Evolutionary conservation across 2,329 filamentous ascomycete genomes (phyloP).

Genomic region (Alternaria gaisen): DNA sequence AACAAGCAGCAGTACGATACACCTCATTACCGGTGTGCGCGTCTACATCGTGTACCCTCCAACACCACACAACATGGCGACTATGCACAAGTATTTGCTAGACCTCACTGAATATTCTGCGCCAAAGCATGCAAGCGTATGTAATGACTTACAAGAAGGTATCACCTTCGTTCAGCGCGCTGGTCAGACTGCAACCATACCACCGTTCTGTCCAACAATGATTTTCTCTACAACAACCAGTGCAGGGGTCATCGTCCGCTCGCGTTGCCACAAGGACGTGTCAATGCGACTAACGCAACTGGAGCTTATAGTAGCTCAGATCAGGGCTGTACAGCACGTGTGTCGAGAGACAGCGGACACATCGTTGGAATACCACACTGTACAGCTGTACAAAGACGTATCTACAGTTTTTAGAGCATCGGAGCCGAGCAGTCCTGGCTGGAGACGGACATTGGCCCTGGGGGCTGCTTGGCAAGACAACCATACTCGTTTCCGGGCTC

Average conservation of each 20-base stretch:
- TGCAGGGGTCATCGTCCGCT: neutral
- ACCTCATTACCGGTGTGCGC: conserved; percentile 1
- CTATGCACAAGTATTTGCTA: neutral
- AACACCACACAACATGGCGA: conserved; percentile 1
- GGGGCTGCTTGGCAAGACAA: neutral
- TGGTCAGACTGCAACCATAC: conserved; percentile 1
- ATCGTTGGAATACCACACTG: neutral
- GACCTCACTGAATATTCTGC: neutral
- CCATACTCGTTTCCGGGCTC: neutral
- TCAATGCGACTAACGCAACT: neutral
- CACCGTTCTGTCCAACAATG: neutral
- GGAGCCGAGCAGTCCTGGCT: neutral
- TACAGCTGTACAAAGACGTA: conserved; percentile 1
- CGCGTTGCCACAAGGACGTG: neutral
- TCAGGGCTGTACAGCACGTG: neutral
- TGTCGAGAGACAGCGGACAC: neutral
- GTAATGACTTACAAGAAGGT: neutral
- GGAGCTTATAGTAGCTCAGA: neutral
- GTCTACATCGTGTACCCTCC: conserved; percentile 5
- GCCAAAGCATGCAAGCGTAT: neutral
- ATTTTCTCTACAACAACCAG: neutral
- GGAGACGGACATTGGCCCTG: neutral
- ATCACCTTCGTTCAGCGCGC: neutral
- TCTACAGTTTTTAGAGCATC: neutral
- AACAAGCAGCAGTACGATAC: neutral